Evolutionary conservation across 78 protist genomes (phyloP), one percentile per base, ranked within the genome.

Genomic region (Tieghemostelium lacteum): DNA sequence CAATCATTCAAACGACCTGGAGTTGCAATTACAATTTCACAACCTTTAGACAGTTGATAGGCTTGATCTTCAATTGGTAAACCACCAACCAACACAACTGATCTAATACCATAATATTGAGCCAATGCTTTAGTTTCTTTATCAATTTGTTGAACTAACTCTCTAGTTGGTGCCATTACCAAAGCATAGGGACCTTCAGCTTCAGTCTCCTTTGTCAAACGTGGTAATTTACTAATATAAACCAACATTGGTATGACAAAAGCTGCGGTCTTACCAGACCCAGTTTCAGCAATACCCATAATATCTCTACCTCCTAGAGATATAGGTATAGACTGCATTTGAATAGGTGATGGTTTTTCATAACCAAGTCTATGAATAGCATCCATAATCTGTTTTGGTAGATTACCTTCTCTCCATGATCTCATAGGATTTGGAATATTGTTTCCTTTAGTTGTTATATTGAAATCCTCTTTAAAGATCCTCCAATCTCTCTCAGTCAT

Each of bases 401-500:
- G 29, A 31, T 19, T 26, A 3, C 66, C 22, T 54, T 94, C 96
- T 1, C 40, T 6, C 96, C 96, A 94, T 28, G 20, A 39, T 33
- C 96, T 33, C 22, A 94, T 88, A 16, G 96, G 96, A 37, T 83
- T 73, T 14, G 96, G 96, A 19, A 91, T 92, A 26, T 31, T 26
- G 36, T 93, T 96, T 3, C 99, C 99, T 37, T 86, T 94, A 0
- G 94, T 55, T 8, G 89, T 10, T 14, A 98, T 97, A 55, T 95
- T 87, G 45, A 91, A 96, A 64, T 98, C 99, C 49, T 98, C 99
- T 20, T 85, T 33, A 77, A 98, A 91, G 8, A 98, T 98, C 39
- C 98, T 86, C 99, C 99, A 98, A 72, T 98, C 99, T 24, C 99
- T 86, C 22, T 95, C 97, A 2, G 91, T 83, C 99, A 98, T 98